These are phyloP conservation scores for Monosporozyma aerobia DNA, from an alignment of 805 yeast genomes.

Conservation along the genomic window DNA sequence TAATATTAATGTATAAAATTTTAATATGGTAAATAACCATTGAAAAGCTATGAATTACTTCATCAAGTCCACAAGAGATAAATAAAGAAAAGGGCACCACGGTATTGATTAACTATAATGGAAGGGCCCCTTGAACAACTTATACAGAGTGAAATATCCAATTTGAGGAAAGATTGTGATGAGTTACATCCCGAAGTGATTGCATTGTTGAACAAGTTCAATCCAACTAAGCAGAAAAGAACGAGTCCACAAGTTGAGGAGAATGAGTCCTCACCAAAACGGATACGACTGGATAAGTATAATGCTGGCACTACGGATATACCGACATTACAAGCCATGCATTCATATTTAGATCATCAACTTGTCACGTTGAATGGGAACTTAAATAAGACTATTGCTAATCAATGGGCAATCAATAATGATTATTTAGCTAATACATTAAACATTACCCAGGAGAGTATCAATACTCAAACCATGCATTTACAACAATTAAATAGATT, in stretches of 20 bases:
- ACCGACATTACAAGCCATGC: slow-evolving; percentile 3
- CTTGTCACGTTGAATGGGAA: slow-evolving; percentile 32
- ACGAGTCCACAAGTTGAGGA: background rate
- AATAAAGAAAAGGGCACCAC: background rate
- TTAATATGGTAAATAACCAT: too few relatives aligned
- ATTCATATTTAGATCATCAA: slow-evolving; percentile 27
- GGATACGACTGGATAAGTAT: slow-evolving; percentile 1
- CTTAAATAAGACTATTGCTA: slow-evolving; percentile 27
- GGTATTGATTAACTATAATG: background rate
- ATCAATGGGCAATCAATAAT: slow-evolving; percentile 33
- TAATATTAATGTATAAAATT: background rate
- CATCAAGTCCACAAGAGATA: background rate
- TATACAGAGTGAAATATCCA: background rate
- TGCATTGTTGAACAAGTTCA: background rate
- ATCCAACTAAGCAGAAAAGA: background rate
- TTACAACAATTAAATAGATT: slow-evolving; percentile 36
- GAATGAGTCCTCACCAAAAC: background rate
- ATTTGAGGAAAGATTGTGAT: slow-evolving; percentile 14
- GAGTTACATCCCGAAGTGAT: slow-evolving; percentile 13
- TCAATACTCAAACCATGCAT: slow-evolving; percentile 33
- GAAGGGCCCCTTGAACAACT: background rate
- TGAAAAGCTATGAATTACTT: background rate
- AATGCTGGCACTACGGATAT: background rate
- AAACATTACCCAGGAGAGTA: slow-evolving; percentile 20
- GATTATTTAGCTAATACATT: slow-evolving; percentile 28